Evolutionary conservation across 345 rosid genomes (phyloP).

Genomic region (Reutealis trisperma): DNA sequence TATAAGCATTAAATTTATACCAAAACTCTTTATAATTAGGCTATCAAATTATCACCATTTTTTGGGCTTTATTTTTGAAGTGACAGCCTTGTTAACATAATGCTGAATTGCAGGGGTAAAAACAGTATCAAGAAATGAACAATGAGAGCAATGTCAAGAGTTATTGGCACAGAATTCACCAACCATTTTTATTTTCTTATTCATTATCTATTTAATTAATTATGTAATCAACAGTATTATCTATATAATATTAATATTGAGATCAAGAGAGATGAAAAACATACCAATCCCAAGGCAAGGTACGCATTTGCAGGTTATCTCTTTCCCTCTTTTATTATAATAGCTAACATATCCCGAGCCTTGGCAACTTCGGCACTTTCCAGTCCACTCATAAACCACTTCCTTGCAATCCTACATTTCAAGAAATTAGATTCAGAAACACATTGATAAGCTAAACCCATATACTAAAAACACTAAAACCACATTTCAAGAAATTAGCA

Average conservation of each 20-base stretch:
- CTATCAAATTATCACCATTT: not conserved
- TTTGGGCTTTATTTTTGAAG: too few relatives aligned
- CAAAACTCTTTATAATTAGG: not conserved
- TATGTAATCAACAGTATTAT: not conserved
- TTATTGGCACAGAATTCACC: not conserved
- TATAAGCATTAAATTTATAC: too few relatives aligned
- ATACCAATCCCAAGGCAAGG: conserved; percentile 91
- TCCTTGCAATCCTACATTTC: conserved; percentile 70
- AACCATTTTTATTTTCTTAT: not conserved
- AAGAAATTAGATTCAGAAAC: conserved; percentile 18
- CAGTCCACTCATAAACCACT: conserved; percentile 98
- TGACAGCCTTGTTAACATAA: too few relatives aligned
- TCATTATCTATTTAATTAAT: not conserved
- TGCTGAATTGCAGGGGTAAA: too few relatives aligned
- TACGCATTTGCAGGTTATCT: conserved; percentile 80
- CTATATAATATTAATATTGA: not conserved
- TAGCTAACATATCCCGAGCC: conserved; percentile 86
- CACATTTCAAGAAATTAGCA: not conserved
- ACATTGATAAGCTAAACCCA: not conserved
- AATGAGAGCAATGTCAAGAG: not conserved
- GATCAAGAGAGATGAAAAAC: not conserved
- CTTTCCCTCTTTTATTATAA: conserved; percentile 79
- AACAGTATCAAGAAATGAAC: not conserved
- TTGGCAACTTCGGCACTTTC: conserved; percentile 88
- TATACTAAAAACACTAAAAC: not conserved